A percentile compares a stretch with the other conserved stretches of the same genome.
Evolutionary conservation across 805 yeast genomes (phyloP).

Genomic region (Candida glaebosa): DNA sequence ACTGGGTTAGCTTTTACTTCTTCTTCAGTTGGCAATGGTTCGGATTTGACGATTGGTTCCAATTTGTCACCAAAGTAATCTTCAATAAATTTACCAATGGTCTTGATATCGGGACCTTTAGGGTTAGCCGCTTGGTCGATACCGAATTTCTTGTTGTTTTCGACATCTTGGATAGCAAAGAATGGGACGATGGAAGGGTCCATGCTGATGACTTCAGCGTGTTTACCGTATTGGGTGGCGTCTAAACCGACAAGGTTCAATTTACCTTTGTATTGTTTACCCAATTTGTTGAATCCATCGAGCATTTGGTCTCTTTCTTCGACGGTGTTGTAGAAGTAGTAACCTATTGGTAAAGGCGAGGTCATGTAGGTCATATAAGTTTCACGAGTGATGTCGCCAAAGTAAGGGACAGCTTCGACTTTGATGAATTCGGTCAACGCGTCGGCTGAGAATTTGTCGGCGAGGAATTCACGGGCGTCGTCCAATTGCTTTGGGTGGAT

Average conservation of each 20-base stretch:
- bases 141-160: constrained; percentile 71
- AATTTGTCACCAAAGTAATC: constrained; percentile 63
- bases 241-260: constrained; percentile 87
- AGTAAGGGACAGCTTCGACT: constrained; percentile 70
- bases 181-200: constrained; percentile 79
- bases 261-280: constrained; percentile 73
- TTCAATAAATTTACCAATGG: constrained; percentile 59
- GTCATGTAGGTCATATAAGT: constrained; percentile 74
- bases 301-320: constrained; percentile 61
- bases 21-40: constrained; percentile 81
- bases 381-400: constrained; percentile 82
- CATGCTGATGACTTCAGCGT: constrained; percentile 82
- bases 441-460: constrained; percentile 28
- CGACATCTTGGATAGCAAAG: constrained; percentile 78
- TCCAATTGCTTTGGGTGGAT: constrained; percentile 44
- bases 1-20: constrained; percentile 57
- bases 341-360: constrained; percentile 75
- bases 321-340: constrained; percentile 73
- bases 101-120: constrained; percentile 43
- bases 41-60: constrained; percentile 75
- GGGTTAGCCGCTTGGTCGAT: constrained; percentile 55
- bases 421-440: constrained; percentile 47
- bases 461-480: constrained; percentile 46
- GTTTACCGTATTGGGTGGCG: constrained; percentile 75
- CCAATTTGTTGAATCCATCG: constrained; percentile 55